Evolutionary conservation across 2,329 filamentous ascomycete species (phyloP), one percentile per base, ranked within the genome.

Genomic region (Thelonectria olida): DNA sequence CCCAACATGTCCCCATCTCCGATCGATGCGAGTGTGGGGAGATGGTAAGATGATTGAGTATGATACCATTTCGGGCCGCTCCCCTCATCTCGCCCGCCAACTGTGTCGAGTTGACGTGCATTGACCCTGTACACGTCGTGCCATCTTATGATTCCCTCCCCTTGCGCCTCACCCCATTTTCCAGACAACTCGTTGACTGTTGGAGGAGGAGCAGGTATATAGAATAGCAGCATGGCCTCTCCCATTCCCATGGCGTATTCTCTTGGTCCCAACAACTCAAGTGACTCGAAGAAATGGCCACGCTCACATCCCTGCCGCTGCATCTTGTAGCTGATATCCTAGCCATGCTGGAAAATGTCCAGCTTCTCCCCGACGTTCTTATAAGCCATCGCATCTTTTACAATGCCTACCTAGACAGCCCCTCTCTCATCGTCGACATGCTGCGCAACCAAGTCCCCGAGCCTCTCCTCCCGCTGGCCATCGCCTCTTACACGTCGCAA

Each of bases 381-480:
- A 45, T 71, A 5, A 71, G 68, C 54, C 58, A 69, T 45, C 65
- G 57, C 45, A 48, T 68, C 39, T 71, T 71, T 27, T 68, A 69
- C 53, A 62, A 52, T 31, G 68, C 66, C n/a, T 50, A 55, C 8
- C 17, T 64, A 5, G 68, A 70, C 51, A 65, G 59, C 10, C 68
- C 68, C 5, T 61, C 57, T 17, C 54, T 70, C 15, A 56, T 66
- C 8, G 27, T 62, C 20, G 65, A 68, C 15, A 62, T 70, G 2
- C 47, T 71, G 12, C 63, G 66, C n/a, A 34, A 15, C 15, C 68
- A 68, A 22, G 59, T 69, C 25, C 60, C 61, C 7, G 42, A 68
- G 7, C 45, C 63, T 13, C 15, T 69, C 0, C 44, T 70, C 2
- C 45, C n/a, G 1, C 28, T 70, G 13, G 65, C 68, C 19, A 20